A percentile compares a stretch with the other conserved stretches of the same genome.
phyloP scores from a whole-genome alignment of 108 stramenopile genomes.

The Cyclotella baltica region DNA sequence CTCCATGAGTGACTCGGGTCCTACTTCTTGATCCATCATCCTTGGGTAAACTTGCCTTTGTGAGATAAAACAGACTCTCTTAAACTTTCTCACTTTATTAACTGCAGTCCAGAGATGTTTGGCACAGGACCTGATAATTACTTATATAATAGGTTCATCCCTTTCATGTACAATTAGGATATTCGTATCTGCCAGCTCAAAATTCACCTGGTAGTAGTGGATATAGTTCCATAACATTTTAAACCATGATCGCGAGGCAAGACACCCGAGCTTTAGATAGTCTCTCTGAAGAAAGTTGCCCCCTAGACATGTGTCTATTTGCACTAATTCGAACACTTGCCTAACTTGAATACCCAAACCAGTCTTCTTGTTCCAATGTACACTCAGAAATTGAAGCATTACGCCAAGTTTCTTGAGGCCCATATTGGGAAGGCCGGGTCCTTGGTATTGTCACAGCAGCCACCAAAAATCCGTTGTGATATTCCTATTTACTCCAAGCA shows the following conservation, averaged over 20 bases:
- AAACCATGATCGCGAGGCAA: constrained; percentile 1
- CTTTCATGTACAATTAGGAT: not conserved
- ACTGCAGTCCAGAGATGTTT: not conserved
- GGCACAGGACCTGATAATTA: not conserved
- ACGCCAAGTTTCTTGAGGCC: not conserved
- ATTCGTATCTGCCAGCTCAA: not conserved
- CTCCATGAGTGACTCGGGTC: not conserved
- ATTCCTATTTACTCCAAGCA: constrained; percentile 1
- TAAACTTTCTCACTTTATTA: not conserved
- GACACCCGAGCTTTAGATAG: not conserved
- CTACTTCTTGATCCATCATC: not conserved
- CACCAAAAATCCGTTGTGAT: not conserved
- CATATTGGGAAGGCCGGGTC: constrained; percentile 18
- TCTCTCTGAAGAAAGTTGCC: constrained; percentile 1
- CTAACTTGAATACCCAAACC: not conserved
- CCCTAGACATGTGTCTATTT: constrained; percentile 6
- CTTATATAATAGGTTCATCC: not conserved
- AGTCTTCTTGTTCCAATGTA: not conserved
- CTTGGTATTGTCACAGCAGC: constrained; percentile 1
- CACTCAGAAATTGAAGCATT: not conserved
- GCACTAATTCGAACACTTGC: not conserved
- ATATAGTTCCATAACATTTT: constrained; percentile 12
- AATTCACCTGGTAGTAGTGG: not conserved
- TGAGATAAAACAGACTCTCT: not conserved
- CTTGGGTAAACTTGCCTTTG: not conserved